Evolutionary conservation across 495 filamentous ascomycete species (phyloP), one percentile per base, ranked within the genome.

Genomic region (Lophium mytilinum): DNA sequence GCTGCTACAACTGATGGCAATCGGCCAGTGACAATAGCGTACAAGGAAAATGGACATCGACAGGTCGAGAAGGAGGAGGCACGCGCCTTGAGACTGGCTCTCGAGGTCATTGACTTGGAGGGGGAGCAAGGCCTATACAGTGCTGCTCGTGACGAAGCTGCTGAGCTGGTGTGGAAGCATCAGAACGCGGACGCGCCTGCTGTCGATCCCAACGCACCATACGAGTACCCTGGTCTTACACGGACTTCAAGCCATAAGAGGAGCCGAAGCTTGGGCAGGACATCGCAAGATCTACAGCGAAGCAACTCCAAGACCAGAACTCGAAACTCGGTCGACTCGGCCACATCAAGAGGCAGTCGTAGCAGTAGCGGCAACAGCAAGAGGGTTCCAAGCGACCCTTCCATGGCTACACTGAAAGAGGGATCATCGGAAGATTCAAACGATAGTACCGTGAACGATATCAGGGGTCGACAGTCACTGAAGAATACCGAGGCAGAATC

Each of bases 21-120:
- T 6, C 57, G 57, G 34, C 52, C 61, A 12, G 40, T 56, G 8
- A 57, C 56, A 48, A 76, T 80, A 18, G 78, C 78, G 3, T 96
- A 95, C 71, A 83, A 84, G 17, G 90, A 95, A 73, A 85, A 80
- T 52, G 85, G 83, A 12, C 83, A 86, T 64, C 77, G 90, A 53
- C 89, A 87, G 78, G 86, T 91, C 76, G 90, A 96, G 69, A 88
- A 85, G 66, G 86, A 92, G 66, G 89, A 96, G 67, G 87, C 87
- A 1, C 75, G 81, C 21, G 84, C 86, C 7, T 67, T 95, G 43
- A 81, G 88, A 7, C 80, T 86, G 68, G 90, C 90, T 12, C 79
- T 96, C 72, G 82, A 90, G 56, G 84, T 87, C 62, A 83, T 93
- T 81, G 83, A 88, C 64, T 50, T 88, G 40, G 71, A 85, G 1